phyloP scores from a whole-genome alignment of 768 basidiomycete genomes.

The Pseudohyphozyma bogoriensis region DNA sequence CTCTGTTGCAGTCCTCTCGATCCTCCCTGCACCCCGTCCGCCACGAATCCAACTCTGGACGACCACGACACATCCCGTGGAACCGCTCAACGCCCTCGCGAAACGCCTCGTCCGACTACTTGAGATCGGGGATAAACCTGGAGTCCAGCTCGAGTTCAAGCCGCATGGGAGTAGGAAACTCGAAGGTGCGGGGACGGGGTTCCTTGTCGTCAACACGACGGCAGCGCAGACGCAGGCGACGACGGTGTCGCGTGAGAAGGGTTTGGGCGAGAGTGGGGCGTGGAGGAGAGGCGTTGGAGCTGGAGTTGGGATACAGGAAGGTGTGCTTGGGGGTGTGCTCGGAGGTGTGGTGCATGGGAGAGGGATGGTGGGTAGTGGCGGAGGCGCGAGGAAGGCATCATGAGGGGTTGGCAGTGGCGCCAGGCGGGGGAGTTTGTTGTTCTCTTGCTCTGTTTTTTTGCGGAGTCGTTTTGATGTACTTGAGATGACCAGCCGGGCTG shows the following conservation, averaged over 20 bases:
- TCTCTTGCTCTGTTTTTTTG: too few species aligned
- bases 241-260: background rate
- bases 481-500: too few species aligned
- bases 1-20: background rate
- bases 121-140: background rate
- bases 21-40: background rate
- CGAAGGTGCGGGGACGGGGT: background rate
- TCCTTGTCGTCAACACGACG: background rate
- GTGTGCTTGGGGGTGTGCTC: background rate
- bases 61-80: too few species aligned
- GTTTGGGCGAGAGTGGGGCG: background rate
- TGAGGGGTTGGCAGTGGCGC: too few species aligned
- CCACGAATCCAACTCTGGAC: constrained; percentile 4
- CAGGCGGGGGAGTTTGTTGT: too few species aligned
- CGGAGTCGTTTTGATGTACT: too few species aligned
- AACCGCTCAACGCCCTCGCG: background rate
- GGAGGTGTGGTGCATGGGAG: too few species aligned
- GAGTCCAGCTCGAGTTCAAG: background rate
- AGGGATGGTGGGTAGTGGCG: too few species aligned
- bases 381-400: too few species aligned
- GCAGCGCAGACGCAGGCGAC: background rate
- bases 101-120: background rate
- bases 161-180: background rate
- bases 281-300: background rate
- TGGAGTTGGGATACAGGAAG: background rate